Evolutionary conservation across 1,139 yeast species (phyloP).

Genomic region (Taphrina pruni): DNA sequence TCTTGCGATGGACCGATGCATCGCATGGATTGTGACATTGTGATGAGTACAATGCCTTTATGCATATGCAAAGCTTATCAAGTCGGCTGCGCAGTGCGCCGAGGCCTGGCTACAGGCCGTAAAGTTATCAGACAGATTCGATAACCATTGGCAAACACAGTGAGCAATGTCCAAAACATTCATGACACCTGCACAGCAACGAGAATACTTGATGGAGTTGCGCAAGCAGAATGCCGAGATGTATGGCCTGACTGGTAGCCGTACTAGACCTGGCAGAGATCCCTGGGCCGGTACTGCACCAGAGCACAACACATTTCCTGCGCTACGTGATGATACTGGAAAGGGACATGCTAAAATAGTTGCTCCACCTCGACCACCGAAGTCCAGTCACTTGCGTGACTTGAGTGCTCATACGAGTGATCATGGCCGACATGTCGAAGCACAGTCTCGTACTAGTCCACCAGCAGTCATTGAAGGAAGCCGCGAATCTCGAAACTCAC

Average conservation of each 20-base stretch:
- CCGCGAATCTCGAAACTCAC: not conserved
- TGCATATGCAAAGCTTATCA: no score
- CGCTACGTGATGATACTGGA: not conserved
- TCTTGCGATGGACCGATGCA: no score
- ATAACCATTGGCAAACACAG: not conserved
- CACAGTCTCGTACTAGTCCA: not conserved
- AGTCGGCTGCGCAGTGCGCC: no score
- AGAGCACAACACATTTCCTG: not conserved
- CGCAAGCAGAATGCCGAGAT: slow-evolving; percentile 21
- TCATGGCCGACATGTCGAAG: not conserved
- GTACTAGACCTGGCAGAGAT: slow-evolving; percentile 5
- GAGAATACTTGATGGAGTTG: slow-evolving; percentile 13
- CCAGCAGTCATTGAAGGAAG: not conserved
- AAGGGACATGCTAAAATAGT: not conserved
- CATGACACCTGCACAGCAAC: slow-evolving; percentile 26
- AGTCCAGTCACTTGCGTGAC: slow-evolving; percentile 1
- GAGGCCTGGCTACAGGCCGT: no score
- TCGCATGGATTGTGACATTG: no score
- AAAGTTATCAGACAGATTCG: no score
- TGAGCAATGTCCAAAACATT: not conserved
- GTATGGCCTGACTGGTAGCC: slow-evolving; percentile 11
- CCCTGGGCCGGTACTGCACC: not conserved
- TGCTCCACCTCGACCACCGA: slow-evolving; percentile 26
- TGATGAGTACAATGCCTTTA: no score
- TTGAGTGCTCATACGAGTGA: not conserved